Conservation (phyloP, 2,329 filamentous ascomycete species). For the Periconia sp. region DNA sequence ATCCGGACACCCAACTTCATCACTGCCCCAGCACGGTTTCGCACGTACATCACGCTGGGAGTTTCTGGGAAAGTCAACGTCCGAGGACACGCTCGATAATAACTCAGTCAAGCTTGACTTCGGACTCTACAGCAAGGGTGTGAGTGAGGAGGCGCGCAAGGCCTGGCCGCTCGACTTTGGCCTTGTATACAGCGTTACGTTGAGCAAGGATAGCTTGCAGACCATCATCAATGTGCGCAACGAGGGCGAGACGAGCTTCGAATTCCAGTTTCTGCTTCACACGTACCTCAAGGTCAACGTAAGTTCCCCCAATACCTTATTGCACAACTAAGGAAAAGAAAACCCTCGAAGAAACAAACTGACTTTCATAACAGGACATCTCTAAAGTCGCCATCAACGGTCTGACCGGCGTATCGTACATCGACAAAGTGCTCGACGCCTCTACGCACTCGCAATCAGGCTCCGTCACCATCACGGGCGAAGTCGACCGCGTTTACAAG, state of each 20-base stretch:
- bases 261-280: conserved; percentile 90
- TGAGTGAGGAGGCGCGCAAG: conserved; percentile 67
- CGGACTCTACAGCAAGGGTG: conserved; percentile 73
- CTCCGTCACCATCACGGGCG: conserved; percentile 69
- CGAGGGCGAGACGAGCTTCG: conserved; percentile 77
- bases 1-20: conserved; percentile 72
- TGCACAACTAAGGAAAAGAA: too few species aligned
- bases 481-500: conserved; percentile 88
- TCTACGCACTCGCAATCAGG: conserved; percentile 65
- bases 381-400: conserved; percentile 70
- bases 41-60: conserved; percentile 90
- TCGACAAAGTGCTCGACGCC: conserved; percentile 77
- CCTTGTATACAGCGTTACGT: conserved; percentile 88
- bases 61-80: conserved; percentile 85
- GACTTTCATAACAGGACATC: conserved; percentile 67
- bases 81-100: conserved; percentile 55
- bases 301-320: conserved; percentile 30
- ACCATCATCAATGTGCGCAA: conserved; percentile 88
- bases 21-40: conserved; percentile 91
- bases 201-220: conserved; percentile 72
- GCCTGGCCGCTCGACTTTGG: conserved; percentile 88
- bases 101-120: conserved; percentile 89
- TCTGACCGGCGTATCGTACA: conserved; percentile 73
- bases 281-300: conserved; percentile 85
- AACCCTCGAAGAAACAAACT: too few species aligned